Evolutionary conservation across 306 rosid species (phyloP), one percentile per base, ranked within the genome.

Genomic region (Leucaena leucocephala): DNA sequence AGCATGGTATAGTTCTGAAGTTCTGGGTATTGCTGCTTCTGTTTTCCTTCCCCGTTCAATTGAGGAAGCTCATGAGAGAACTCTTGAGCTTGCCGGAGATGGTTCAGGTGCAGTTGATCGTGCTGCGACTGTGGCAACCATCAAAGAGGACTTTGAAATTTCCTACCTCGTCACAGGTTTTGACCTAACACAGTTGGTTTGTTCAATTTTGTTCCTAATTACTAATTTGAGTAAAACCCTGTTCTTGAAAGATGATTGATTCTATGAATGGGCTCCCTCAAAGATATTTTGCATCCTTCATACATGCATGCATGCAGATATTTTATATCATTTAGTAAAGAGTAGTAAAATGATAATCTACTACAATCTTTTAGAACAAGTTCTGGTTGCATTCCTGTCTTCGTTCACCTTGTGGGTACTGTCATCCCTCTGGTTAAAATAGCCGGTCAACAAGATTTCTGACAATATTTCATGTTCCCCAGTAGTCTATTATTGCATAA

Each of bases 1-100:
- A 17, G 98, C 97, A 72, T 92, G 98, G 98, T 89, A 94, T 81
- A 71, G 93, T 83, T 94, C 97, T 14, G 98, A 94, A 87, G 86
- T 94, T 66, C 84, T 94, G 43, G 97, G 98, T 12, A 86, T 94
- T 76, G 93, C 97, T 76, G 87, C 97, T 72, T 94, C 98, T 19
- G 87, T 79, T 66, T 88, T 92, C 77, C 90, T 93, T 34, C 74
- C 97, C 6, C 89, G 92, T 14, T 42, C 88, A 27, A 73, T 19
- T 3, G 40, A 61, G 21, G 78, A 81, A 81, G 70, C 86, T 84
- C 83, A 92, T 52, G 82, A 46, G 79, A 85, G 79, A 55, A 76
- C 80, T 74, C 79, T 72, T 71, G 82, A 83, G 75, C 91, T 88
- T 21, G 67, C 82, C 2, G 76, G 66, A 76, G 90, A 82, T 70